Evolutionary conservation across 495 filamentous ascomycete species (phyloP).

Genomic region (Penicillium turbatum): DNA sequence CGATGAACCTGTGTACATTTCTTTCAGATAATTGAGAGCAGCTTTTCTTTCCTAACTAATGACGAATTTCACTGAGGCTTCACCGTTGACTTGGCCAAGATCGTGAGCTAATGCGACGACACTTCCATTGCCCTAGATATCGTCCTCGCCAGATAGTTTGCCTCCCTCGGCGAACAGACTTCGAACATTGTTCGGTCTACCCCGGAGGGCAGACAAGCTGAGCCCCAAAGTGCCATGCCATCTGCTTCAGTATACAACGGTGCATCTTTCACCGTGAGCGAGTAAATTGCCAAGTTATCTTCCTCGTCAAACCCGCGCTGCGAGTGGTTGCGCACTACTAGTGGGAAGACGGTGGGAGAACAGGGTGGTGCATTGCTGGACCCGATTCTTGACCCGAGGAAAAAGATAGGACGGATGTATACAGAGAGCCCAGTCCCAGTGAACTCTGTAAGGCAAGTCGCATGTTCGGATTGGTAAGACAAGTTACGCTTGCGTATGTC

Average conservation of each 20-base stretch:
- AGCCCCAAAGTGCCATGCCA: conserved; percentile 47
- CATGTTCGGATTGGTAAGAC: no score
- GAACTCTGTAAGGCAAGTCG: conserved; percentile 16
- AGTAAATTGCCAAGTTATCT: conserved; percentile 23
- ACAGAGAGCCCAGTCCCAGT: conserved; percentile 24
- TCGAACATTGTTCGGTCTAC: conserved; percentile 18
- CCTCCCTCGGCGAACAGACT: conserved; percentile 25
- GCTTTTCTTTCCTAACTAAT: conserved; percentile 44
- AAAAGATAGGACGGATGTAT: conserved; percentile 19
- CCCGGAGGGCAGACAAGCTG: conserved; percentile 28
- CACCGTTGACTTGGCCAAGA: conserved; percentile 31
- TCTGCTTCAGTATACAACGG: conserved; percentile 36
- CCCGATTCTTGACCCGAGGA: conserved; percentile 11
- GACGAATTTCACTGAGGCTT: conserved; percentile 39
- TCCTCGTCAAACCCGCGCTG: conserved; percentile 24
- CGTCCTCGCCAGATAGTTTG: conserved; percentile 14
- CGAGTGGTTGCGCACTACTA: conserved; percentile 43
- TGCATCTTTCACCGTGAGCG: conserved; percentile 35
- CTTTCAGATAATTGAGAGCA: conserved; percentile 47
- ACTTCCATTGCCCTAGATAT: conserved; percentile 24
- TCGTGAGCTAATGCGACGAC: conserved; percentile 43
- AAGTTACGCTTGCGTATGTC: no score
- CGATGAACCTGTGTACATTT: conserved; percentile 44
- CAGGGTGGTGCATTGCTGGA: conserved; percentile 23
- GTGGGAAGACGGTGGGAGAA: conserved; percentile 42